A percentile compares a stretch with the other conserved stretches of the same genome.
These are phyloP conservation scores for Fennellomyces sp. DNA, from an alignment of 371 early-diverging fungal species.

Conservation along the genomic window DNA sequence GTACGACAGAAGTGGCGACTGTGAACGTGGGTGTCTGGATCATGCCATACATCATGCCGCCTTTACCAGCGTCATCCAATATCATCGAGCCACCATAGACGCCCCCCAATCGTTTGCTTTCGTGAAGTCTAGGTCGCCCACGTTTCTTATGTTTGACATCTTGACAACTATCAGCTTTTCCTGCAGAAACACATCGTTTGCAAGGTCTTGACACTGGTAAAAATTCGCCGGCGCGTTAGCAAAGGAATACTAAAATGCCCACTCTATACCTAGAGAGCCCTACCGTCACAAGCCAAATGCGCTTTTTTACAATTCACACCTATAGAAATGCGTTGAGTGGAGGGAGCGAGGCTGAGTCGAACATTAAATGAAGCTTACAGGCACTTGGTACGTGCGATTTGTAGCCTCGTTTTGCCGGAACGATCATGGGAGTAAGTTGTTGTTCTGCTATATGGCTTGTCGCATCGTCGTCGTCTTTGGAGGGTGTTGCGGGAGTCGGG, in stretches of 20 bases:
- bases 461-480: background rate
- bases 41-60: conserved; percentile 1
- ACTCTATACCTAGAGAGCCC: background rate
- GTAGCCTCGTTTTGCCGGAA: conserved; percentile 20
- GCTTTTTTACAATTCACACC: conserved; percentile 72
- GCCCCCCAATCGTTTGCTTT: conserved; percentile 21
- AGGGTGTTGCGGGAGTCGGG: background rate
- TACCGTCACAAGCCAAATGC: conserved; percentile 71
- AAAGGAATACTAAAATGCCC: background rate
- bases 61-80: background rate
- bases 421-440: conserved; percentile 8
- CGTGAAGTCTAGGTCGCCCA: conserved; percentile 69
- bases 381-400: conserved; percentile 25
- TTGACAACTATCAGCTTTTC: conserved; percentile 64
- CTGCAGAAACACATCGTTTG: conserved; percentile 64
- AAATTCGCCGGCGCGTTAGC: conserved; percentile 3
- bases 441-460: background rate
- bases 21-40: conserved; percentile 14
- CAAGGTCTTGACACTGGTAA: conserved; percentile 65
- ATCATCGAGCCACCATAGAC: conserved; percentile 1
- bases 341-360: background rate
- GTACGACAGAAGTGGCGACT: background rate
- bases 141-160: conserved; percentile 78
- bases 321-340: background rate
- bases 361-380: conserved; percentile 14